Evolutionary conservation across 1,139 yeast species (phyloP), one percentile per base, ranked within the genome.

Genomic region (Taphrina populina): DNA sequence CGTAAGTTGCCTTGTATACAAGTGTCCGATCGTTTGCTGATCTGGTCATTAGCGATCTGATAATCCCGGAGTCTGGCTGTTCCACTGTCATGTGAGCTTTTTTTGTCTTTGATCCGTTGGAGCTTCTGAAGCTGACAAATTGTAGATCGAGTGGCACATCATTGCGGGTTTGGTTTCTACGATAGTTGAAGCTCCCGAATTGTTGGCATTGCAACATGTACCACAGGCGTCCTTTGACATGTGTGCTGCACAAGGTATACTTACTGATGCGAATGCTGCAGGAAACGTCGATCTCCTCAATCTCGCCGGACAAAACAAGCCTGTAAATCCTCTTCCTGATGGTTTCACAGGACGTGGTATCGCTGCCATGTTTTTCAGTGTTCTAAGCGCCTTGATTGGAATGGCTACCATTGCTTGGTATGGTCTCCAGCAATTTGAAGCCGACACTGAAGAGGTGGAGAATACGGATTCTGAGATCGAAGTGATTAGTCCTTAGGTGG

Each of bases 331-430:
- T 32, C 76, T 92, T 65, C 97, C 97, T 36, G 67, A 75, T 36
- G 96, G 96, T 3, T 90, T 92, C 77, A 90, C 97, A 41, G 78
- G 84, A 44, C 82, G 84, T 65, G 98, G 97, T 69, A 83, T 84
- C 65, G 83, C 90, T 59, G 97, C 97, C 10, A 73, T 92, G 68
- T 83, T 80, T 27, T 79, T 88, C 70, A 88, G 96, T 26, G 76
- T 84, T 67, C 65, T 88, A 60, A 75, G 90, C 57, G 97, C 95
- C 62, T 66, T 87, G 57, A 72, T 84, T 26, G 98, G 97, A 67
- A 74, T 90, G 71, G 75, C 73, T 57, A 78, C 85, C 60, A 85
- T 92, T 67, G 78, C 83, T 60, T 71, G 82, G 70, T 92, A 88
- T 70, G 97, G 97, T 67, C 74, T 86, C 29, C 47, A 43, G 29